phyloP scores from a whole-genome alignment of 2,329 filamentous ascomycete genomes.

The Fusarium circinatum region DNA sequence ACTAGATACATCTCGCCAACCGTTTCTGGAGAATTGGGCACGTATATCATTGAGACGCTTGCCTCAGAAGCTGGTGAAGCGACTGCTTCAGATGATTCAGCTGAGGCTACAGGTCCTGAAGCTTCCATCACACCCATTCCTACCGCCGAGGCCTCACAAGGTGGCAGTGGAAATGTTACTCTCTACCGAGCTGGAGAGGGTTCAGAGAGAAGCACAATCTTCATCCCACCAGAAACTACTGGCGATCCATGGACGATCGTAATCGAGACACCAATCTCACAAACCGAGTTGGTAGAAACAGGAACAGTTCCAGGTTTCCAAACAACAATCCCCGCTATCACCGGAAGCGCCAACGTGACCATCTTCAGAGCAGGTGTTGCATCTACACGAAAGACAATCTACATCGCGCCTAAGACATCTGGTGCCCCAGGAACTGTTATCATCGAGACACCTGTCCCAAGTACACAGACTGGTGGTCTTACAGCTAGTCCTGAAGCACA shows the following conservation, averaged over 20 bases:
- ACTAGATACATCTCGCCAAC: neutral
- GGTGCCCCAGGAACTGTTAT: conserved; percentile 10
- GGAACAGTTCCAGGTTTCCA: conserved; percentile 2
- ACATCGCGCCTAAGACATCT: neutral
- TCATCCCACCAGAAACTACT: conserved; percentile 4
- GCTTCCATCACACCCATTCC: neutral
- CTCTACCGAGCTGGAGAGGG: conserved; percentile 3
- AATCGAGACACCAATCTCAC: conserved; percentile 1
- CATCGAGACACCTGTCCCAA: conserved; percentile 1
- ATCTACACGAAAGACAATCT: neutral
- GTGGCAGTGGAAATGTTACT: neutral
- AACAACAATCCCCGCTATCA: neutral
- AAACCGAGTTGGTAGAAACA: neutral
- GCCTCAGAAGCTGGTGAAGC: neutral
- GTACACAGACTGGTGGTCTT: neutral
- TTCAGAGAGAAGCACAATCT: neutral
- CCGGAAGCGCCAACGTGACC: neutral
- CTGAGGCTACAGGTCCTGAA: neutral
- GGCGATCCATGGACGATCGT: conserved; percentile 3
- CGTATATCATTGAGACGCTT: neutral
- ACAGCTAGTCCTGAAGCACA: neutral
- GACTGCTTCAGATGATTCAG: neutral
- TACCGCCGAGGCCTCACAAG: neutral
- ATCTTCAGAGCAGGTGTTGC: conserved; percentile 3
- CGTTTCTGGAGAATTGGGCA: neutral